Conservation (phyloP, 2,329 filamentous ascomycete species). For the Dactylonectria macrodidyma region DNA sequence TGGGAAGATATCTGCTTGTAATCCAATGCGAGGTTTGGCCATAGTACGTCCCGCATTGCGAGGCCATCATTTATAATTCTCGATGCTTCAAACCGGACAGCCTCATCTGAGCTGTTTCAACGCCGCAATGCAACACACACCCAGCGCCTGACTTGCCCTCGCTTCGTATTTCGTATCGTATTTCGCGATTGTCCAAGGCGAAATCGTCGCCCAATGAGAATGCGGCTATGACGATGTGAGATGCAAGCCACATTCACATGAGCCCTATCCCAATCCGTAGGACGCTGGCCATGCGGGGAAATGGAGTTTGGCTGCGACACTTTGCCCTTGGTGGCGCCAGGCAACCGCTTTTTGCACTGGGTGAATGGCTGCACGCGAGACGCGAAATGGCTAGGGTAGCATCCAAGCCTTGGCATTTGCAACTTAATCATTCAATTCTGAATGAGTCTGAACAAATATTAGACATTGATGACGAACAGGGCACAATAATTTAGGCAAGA, state of each 20-base stretch:
- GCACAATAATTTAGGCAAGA: no score
- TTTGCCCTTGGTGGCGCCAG: not conserved
- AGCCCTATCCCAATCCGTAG: not conserved
- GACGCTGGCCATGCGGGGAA: not conserved
- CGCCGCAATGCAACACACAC: not conserved
- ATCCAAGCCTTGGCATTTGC: no score
- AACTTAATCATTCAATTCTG: no score
- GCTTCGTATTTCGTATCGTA: conserved; percentile 29
- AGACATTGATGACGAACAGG: no score
- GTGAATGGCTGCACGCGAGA: conserved; percentile 20
- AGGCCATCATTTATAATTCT: not conserved
- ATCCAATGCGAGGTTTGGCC: not conserved
- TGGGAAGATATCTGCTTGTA: not conserved
- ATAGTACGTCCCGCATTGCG: not conserved
- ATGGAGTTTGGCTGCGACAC: not conserved
- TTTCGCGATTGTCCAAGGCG: conserved; percentile 12
- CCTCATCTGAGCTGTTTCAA: not conserved
- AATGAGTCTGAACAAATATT: no score
- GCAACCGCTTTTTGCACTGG: not conserved
- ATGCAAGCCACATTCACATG: conserved; percentile 25
- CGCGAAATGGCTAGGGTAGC: no score
- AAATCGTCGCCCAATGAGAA: conserved; percentile 13
- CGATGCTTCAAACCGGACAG: not conserved
- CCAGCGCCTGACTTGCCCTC: not conserved
- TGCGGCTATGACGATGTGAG: not conserved